Conservation (phyloP, 176 grass and related monocot species). For the Oryza australiensis region DNA sequence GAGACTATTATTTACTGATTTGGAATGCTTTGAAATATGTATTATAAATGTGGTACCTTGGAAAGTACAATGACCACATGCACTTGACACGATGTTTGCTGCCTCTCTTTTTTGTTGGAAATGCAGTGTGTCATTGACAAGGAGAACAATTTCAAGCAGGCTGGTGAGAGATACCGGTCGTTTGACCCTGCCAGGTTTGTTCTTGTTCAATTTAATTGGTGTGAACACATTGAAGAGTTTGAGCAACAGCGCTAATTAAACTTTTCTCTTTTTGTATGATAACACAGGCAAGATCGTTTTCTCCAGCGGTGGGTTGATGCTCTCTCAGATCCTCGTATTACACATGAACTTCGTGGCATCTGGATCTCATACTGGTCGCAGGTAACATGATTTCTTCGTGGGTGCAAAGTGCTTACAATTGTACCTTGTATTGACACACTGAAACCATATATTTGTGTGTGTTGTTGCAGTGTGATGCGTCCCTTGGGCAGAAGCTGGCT, state of each 20-base stretch:
- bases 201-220: not conserved
- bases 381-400: constrained; percentile 34
- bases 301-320: constrained; percentile 69
- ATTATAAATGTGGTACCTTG: not conserved
- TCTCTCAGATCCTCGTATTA: constrained; percentile 61
- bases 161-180: constrained; percentile 79
- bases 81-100: constrained; percentile 9
- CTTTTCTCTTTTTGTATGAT: not conserved
- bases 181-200: constrained; percentile 72
- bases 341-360: constrained; percentile 68
- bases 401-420: not conserved
- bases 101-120: not conserved
- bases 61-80: not conserved
- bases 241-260: constrained; percentile 12
- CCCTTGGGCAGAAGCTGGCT: constrained; percentile 70
- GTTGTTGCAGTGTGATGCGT: constrained; percentile 58
- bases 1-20: not conserved
- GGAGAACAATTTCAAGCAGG: constrained; percentile 93
- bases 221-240: not conserved
- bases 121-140: constrained; percentile 73
- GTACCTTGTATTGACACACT: not conserved
- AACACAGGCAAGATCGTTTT: constrained; percentile 77
- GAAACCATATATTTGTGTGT: not conserved
- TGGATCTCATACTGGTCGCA: constrained; percentile 85
- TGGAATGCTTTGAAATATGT: not conserved